Conservation (phyloP, 2,329 filamentous ascomycete species). For the Juglanconis sp. region DNA sequence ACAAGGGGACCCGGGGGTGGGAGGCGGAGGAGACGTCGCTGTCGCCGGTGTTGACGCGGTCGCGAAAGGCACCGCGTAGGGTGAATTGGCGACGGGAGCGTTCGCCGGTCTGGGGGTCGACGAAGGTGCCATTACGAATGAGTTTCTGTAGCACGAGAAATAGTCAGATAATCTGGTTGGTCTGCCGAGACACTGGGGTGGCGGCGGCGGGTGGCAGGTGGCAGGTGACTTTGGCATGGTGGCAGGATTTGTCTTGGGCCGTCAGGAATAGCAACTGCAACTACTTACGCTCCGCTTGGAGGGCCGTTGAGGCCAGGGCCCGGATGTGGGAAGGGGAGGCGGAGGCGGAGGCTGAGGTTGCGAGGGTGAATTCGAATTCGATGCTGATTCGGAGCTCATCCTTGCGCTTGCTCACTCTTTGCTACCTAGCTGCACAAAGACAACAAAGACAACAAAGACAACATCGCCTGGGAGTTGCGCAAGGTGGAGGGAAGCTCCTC, state of each 20-base stretch:
- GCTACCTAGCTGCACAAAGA: conserved; percentile 3
- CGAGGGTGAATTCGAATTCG: conserved; percentile 11
- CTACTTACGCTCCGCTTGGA: conserved; percentile 42
- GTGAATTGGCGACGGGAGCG: conserved; percentile 78
- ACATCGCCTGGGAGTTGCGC: conserved; percentile 4
- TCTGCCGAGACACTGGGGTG: background rate
- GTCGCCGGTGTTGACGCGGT: conserved; percentile 21
- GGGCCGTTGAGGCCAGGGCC: conserved; percentile 31
- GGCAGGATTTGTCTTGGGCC: no score
- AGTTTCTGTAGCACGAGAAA: conserved; percentile 55
- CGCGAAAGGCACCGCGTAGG: conserved; percentile 54
- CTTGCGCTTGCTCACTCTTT: conserved; percentile 13
- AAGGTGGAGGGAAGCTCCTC: background rate
- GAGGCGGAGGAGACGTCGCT: conserved; percentile 29
- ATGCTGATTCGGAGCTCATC: conserved; percentile 32
- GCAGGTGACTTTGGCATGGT: background rate
- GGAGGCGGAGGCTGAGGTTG: conserved; percentile 32
- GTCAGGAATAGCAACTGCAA: conserved; percentile 19
- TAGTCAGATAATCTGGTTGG: background rate
- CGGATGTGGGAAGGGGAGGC: conserved; percentile 27
- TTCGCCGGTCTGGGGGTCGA: conserved; percentile 82
- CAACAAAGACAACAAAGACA: background rate
- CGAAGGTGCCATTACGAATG: conserved; percentile 74
- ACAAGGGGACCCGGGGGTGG: conserved; percentile 32
- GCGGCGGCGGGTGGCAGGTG: background rate